Percentiles rank a stretch among this genome's conserved stretches.
These are phyloP conservation scores for Naganishia randhawae DNA, from an alignment of 768 basidiomycete genomes.

Conservation along the genomic window DNA sequence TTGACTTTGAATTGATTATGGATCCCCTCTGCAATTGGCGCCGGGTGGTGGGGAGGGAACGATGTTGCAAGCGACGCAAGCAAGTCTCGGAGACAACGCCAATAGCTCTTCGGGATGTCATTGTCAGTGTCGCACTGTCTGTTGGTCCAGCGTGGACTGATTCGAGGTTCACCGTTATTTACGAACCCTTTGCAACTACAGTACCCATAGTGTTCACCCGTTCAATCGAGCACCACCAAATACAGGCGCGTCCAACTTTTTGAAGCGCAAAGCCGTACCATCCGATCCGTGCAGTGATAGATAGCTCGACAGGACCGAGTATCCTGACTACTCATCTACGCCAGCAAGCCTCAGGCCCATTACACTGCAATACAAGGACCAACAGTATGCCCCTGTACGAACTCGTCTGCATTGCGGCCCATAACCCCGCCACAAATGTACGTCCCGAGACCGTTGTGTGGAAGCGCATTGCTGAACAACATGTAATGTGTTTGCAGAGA, in stretches of 20 bases:
- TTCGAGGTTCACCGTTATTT: too few species aligned
- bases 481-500: slow-evolving; percentile 28
- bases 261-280: not conserved
- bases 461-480: not conserved
- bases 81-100: not conserved
- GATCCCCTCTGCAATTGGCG: not conserved
- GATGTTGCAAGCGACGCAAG: not conserved
- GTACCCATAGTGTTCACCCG: too few species aligned
- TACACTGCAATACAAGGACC: not conserved
- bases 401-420: slow-evolving; percentile 49
- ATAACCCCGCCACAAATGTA: slow-evolving; percentile 45
- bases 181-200: too few species aligned
- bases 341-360: not conserved
- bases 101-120: not conserved
- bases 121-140: not conserved
- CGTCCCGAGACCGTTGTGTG: slow-evolving; percentile 18
- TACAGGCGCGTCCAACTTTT: slow-evolving; percentile 20
- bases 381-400: slow-evolving; percentile 48
- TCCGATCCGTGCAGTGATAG: not conserved
- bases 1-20: not conserved
- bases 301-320: not conserved
- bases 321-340: not conserved
- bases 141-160: too few species aligned
- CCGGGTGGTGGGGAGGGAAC: not conserved
- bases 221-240: not conserved